Evolutionary conservation across 805 yeast genomes (phyloP).

Genomic region (Saturnispora ahearnii): DNA sequence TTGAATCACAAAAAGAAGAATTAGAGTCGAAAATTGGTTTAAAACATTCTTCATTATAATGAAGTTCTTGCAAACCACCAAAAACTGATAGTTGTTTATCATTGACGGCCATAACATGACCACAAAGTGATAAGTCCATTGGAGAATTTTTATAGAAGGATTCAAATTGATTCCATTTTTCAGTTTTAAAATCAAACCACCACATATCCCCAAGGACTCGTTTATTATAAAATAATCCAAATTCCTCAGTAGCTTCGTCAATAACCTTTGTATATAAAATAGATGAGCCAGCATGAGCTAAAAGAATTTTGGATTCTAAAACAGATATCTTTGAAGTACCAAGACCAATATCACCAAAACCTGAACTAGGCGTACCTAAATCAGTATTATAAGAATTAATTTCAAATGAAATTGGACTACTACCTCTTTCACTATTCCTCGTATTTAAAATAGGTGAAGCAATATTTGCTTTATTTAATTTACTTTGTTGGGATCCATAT

Average conservation of each 20-base stretch:
- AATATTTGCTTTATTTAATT: neutral
- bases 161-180: constrained; percentile 30
- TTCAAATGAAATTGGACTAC: neutral
- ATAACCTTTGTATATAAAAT: constrained; percentile 18
- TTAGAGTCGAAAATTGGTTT: neutral
- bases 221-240: constrained; percentile 11
- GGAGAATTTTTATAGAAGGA: constrained; percentile 11
- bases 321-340: constrained; percentile 8
- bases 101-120: constrained; percentile 17
- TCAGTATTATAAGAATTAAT: neutral
- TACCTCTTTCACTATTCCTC: neutral
- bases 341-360: neutral
- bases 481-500: neutral
- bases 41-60: constrained; percentile 4
- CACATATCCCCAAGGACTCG: constrained; percentile 40
- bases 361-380: neutral
- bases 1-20: neutral
- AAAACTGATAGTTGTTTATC: constrained; percentile 17
- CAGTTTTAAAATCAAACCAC: constrained; percentile 39
- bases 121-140: constrained; percentile 16
- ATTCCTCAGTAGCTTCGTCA: constrained; percentile 14
- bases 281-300: constrained; percentile 29
- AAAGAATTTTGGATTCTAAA: constrained; percentile 17
- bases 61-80: constrained; percentile 21
- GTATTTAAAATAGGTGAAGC: neutral